Conservation (phyloP, 1,139 yeast genomes). For the Hansenula sp. region DNA sequence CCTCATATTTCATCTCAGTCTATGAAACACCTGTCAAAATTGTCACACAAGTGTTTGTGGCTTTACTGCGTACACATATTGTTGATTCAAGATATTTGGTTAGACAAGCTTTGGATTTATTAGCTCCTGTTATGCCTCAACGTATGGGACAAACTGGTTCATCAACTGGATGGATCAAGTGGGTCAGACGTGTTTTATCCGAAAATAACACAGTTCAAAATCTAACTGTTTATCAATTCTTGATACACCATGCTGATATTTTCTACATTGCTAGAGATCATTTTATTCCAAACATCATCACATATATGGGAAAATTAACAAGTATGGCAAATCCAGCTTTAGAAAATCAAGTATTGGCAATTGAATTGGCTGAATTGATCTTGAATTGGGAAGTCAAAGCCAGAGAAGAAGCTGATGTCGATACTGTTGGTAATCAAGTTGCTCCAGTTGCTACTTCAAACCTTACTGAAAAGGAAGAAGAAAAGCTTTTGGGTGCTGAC, state of each 20-base stretch:
- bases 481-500: slow-evolving; percentile 11
- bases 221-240: slow-evolving; percentile 69
- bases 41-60: slow-evolving; percentile 90
- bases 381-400: slow-evolving; percentile 72
- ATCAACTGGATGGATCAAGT: slow-evolving; percentile 81
- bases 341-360: slow-evolving; percentile 81
- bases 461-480: slow-evolving; percentile 17
- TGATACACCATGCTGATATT: slow-evolving; percentile 79
- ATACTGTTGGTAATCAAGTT: slow-evolving; percentile 9
- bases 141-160: slow-evolving; percentile 57
- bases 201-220: slow-evolving; percentile 89
- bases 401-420: slow-evolving; percentile 19
- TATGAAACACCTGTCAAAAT: slow-evolving; percentile 88
- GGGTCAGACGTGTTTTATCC: slow-evolving; percentile 90
- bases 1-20: slow-evolving; percentile 79
- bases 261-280: slow-evolving; percentile 87
- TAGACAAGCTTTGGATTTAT: slow-evolving; percentile 78
- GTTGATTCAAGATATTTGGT: slow-evolving; percentile 82
- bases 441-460: slow-evolving; percentile 11
- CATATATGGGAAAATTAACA: slow-evolving; percentile 94
- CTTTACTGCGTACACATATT: slow-evolving; percentile 79
- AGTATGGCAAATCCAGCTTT: slow-evolving; percentile 74
- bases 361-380: slow-evolving; percentile 83
- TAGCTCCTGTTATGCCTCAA: slow-evolving; percentile 85
- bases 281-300: slow-evolving; percentile 80